These are phyloP conservation scores for Microbotryum violaceum DNA, from an alignment of 1,284 basidiomycete genomes.

Conservation along the genomic window DNA sequence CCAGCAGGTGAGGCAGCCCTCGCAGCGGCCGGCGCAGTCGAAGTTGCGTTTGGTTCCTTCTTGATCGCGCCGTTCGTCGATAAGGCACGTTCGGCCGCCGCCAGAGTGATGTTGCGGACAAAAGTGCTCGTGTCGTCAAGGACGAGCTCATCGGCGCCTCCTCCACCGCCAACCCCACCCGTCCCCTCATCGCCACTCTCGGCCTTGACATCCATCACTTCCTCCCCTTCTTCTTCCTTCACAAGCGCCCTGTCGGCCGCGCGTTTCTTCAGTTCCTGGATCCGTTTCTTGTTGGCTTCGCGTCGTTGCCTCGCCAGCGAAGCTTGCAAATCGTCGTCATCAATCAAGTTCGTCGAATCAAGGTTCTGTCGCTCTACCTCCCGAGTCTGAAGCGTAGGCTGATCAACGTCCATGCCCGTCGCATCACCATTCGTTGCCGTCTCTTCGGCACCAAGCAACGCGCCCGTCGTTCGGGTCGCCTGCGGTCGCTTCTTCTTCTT, in stretches of 20 bases:
- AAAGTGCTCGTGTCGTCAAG: slow-evolving; percentile 98
- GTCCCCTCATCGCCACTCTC: not conserved
- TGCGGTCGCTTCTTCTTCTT: slow-evolving; percentile 82
- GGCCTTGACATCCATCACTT: slow-evolving; percentile 5
- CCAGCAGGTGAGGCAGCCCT: slow-evolving; percentile 2
- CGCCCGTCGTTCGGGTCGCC: slow-evolving; percentile 58
- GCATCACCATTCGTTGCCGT: slow-evolving; percentile 35
- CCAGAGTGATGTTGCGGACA: slow-evolving; percentile 63
- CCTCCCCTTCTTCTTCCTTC: slow-evolving; percentile 39
- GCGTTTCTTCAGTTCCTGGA: slow-evolving; percentile 53
- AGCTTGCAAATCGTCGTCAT: slow-evolving; percentile 96
- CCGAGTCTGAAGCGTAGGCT: slow-evolving; percentile 42
- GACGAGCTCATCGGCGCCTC: slow-evolving; percentile 48
- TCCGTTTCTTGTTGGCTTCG: slow-evolving; percentile 67
- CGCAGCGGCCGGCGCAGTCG: too few relatives aligned
- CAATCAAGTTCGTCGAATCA: slow-evolving; percentile 65
- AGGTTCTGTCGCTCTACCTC: slow-evolving; percentile 30
- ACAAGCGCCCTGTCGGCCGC: not conserved
- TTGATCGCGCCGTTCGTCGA: slow-evolving; percentile 28
- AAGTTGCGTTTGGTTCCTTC: slow-evolving; percentile 39
- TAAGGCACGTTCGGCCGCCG: slow-evolving; percentile 41
- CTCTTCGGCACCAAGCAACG: slow-evolving; percentile 46
- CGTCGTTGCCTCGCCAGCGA: slow-evolving; percentile 78
- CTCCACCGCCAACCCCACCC: slow-evolving; percentile 5
- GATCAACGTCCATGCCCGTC: slow-evolving; percentile 63